Base-by-base conservation (phyloP, 1,139 yeast species). In the Nakaseomyces glabratus region DNA sequence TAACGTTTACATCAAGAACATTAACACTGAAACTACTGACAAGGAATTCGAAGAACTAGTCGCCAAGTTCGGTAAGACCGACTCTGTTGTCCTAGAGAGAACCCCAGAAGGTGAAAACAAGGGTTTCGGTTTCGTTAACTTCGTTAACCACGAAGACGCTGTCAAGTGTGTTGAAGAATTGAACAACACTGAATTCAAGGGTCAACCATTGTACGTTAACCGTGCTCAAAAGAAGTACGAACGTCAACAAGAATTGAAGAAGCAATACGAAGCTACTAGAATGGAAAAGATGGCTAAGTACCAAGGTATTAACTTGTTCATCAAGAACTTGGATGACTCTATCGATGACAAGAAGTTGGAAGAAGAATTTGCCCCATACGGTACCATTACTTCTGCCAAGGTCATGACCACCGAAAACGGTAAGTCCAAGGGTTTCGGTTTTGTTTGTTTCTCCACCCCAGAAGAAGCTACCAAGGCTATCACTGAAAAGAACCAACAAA, bases 221-320 rank as follows among this genome's bases (percentile, higher is more conserved):
- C 86, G 98, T 68, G 99, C 99, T 52, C 98, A 90, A 72, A 90
- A 86, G 86, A 90, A 86, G 76, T 74, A 84, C 66, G 99, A 90
- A 74, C 88, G 99, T 71, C 68, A 81, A 61, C 95, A 86, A 69
- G 95, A 88, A 68, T 82, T 90, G 65, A 86, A 84, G 74, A 82
- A 79, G 68, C 94, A 85, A 69, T 82, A 85, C 69, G 97, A 93
- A 68, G 77, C 85, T 51, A 80, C 84, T 52, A 81, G 95, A 65
- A 73, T 82, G 62, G 97, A 90, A 71, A 85, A 85, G 67, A 70
- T 85, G 62, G 78, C 82, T 60, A 88, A 88, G 70, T 88, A 82
- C 73, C 96, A 88, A 71, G 97, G 97, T 63, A 95, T 88, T 54
- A 90, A 90, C 76, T 76, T 90, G 64, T 90, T 86, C 66, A 71